Conservation (phyloP, 441 rosid species). For the Gossypium gossypioides region DNA sequence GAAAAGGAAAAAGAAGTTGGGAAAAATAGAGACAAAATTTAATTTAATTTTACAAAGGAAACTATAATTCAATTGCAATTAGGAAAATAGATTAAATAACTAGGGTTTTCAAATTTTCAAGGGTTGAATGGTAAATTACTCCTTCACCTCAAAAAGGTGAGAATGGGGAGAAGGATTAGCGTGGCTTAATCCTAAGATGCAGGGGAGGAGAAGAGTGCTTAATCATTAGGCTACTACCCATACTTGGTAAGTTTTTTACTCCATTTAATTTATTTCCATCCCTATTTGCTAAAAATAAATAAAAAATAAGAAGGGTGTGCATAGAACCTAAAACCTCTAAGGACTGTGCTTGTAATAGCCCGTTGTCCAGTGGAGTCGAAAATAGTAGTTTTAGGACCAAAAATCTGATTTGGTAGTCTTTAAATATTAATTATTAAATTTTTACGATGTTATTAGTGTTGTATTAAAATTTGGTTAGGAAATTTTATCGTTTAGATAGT, state of each 20-base stretch:
- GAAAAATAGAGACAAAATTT: background rate
- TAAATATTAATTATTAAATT: too few species aligned
- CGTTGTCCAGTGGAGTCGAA: too few species aligned
- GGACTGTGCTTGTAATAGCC: too few species aligned
- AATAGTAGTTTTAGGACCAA: too few species aligned
- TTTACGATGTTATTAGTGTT: too few species aligned
- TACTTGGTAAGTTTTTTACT: too few species aligned
- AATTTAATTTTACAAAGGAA: background rate
- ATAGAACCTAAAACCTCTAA: too few species aligned
- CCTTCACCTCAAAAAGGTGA: background rate
- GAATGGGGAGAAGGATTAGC: background rate
- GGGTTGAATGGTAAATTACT: background rate
- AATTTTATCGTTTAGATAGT: too few species aligned
- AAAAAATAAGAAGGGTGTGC: too few species aligned
- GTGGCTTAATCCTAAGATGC: background rate
- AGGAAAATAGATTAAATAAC: background rate
- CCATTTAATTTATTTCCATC: background rate
- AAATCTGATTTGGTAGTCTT: too few species aligned
- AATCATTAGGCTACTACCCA: background rate
- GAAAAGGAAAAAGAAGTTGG: background rate
- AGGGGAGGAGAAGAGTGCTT: background rate
- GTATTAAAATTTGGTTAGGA: too few species aligned
- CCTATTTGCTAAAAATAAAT: background rate
- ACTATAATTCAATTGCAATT: background rate
- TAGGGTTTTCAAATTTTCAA: background rate